phyloP scores from a whole-genome alignment of 1,284 basidiomycete genomes.

The Sporisorium graminicola region DNA sequence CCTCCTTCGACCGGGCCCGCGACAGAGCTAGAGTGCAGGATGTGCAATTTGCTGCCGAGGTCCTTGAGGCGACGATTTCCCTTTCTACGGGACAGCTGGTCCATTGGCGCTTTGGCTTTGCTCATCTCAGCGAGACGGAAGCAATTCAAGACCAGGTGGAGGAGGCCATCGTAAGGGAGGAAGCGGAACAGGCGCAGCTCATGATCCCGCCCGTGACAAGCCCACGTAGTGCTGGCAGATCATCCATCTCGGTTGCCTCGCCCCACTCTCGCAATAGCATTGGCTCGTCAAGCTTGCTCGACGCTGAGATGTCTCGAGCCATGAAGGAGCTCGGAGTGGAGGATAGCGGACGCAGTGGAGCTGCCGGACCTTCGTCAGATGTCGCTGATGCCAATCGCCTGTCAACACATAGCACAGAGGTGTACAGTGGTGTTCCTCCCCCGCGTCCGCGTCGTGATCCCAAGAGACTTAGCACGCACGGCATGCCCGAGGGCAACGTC shows the following conservation, averaged over 20 bases:
- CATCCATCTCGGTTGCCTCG: slow-evolving; percentile 23
- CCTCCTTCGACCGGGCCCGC: slow-evolving; percentile 51
- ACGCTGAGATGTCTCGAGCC: slow-evolving; percentile 49
- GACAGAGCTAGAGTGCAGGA: slow-evolving; percentile 35
- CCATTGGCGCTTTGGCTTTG: slow-evolving; percentile 53
- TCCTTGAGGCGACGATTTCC: slow-evolving; percentile 51
- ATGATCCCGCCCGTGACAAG: slow-evolving; percentile 39
- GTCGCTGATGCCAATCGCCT: not conserved
- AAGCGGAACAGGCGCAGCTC: slow-evolving; percentile 35
- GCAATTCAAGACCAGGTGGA: slow-evolving; percentile 51
- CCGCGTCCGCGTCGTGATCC: slow-evolving; percentile 54
- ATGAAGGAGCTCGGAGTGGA: slow-evolving; percentile 48
- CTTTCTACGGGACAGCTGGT: slow-evolving; percentile 58
- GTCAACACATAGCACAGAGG: too few relatives aligned
- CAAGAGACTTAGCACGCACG: slow-evolving; percentile 26
- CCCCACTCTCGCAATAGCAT: slow-evolving; percentile 3
- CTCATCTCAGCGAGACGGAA: slow-evolving; percentile 52
- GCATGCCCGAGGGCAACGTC: not conserved
- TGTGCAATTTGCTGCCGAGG: slow-evolving; percentile 56
- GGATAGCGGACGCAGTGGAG: not conserved
- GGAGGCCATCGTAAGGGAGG: slow-evolving; percentile 35
- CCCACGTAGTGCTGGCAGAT: slow-evolving; percentile 13
- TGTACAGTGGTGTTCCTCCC: slow-evolving; percentile 11
- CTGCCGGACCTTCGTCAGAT: not conserved
- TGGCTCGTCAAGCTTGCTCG: slow-evolving; percentile 22